Conservation (phyloP, 2,329 filamentous ascomycete genomes). For the Diplodia sapinea region DNA sequence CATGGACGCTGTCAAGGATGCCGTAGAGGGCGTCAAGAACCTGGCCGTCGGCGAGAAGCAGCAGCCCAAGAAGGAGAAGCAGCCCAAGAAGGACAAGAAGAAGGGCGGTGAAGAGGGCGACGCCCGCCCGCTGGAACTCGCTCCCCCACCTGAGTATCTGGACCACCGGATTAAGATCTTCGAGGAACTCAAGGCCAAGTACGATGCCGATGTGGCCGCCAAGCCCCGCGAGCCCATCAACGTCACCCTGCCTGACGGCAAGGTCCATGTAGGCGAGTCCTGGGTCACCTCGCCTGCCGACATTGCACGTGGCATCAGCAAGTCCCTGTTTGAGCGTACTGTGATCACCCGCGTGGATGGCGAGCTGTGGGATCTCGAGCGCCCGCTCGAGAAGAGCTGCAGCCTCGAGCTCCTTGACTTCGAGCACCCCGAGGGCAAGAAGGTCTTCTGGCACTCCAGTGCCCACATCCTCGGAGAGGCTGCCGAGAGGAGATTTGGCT, state of each 20-base stretch:
- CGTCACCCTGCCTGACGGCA: conserved; percentile 75
- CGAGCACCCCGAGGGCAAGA: conserved; percentile 76
- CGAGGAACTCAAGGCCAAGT: conserved; percentile 83
- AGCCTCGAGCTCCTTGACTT: conserved; percentile 86
- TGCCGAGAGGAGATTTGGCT: conserved; percentile 86
- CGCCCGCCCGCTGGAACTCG: conserved; percentile 55
- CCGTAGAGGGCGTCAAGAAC: conserved; percentile 66
- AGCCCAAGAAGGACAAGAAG: conserved; percentile 48
- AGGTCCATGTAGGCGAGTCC: conserved; percentile 73
- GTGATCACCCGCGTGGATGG: conserved; percentile 87
- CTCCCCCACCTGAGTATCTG: conserved; percentile 73
- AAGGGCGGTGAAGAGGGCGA: conserved; percentile 45
- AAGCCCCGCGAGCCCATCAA: conserved; percentile 77
- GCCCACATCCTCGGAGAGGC: conserved; percentile 97
- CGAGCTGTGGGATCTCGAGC: conserved; percentile 88
- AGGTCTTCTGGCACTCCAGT: conserved; percentile 97
- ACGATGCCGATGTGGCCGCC: conserved; percentile 74
- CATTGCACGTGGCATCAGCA: conserved; percentile 80
- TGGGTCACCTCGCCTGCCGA: conserved; percentile 90
- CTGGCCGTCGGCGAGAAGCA: conserved; percentile 54
- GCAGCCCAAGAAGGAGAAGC: conserved; percentile 39
- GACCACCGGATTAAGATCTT: conserved; percentile 85
- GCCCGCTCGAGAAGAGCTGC: conserved; percentile 87
- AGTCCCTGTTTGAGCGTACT: conserved; percentile 82
- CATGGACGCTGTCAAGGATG: conserved; percentile 59